Evolutionary conservation across 495 filamentous ascomycete genomes (phyloP).

Genomic region (Daldinia decipiens): DNA sequence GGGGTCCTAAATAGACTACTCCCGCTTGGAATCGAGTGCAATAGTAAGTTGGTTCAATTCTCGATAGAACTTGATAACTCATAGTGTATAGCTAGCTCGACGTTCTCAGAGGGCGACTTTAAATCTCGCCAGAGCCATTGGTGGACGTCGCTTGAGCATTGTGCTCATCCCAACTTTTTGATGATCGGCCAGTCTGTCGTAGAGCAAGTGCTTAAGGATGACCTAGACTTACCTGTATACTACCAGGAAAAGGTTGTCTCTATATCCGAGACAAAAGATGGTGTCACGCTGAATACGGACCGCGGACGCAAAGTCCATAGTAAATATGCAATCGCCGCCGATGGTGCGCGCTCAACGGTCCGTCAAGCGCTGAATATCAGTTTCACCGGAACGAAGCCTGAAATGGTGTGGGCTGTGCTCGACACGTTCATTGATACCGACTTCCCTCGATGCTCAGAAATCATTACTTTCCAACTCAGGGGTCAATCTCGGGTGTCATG

Average conservation of each 20-base stretch:
- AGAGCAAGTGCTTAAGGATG: conserved; percentile 26
- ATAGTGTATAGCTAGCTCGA: conserved; percentile 41
- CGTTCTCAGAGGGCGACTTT: conserved; percentile 41
- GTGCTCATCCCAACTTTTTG: conserved; percentile 41
- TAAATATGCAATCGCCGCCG: conserved; percentile 39
- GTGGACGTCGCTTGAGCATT: conserved; percentile 42
- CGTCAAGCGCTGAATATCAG: conserved; percentile 27
- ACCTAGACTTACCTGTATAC: conserved; percentile 25
- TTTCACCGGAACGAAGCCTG: conserved; percentile 45
- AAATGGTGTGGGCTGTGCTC: conserved; percentile 47
- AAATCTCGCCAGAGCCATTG: conserved; percentile 45
- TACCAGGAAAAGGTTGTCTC: conserved; percentile 33
- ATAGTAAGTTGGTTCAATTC: conserved; percentile 27
- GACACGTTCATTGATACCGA: conserved; percentile 46
- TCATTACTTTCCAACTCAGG: conserved; percentile 45
- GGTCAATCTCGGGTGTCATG: conserved; percentile 46
- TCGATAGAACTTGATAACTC: not conserved
- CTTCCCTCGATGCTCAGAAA: conserved; percentile 43
- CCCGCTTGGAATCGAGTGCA: conserved; percentile 42
- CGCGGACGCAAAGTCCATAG: conserved; percentile 29
- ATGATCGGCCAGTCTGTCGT: conserved; percentile 46
- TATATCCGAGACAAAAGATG: conserved; percentile 26
- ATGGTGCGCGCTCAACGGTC: conserved; percentile 42
- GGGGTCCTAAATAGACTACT: conserved; percentile 41
- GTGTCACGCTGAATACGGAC: conserved; percentile 30